Base-by-base conservation (phyloP, 1,284 basidiomycete genomes). In the Waitea zeae region DNA sequence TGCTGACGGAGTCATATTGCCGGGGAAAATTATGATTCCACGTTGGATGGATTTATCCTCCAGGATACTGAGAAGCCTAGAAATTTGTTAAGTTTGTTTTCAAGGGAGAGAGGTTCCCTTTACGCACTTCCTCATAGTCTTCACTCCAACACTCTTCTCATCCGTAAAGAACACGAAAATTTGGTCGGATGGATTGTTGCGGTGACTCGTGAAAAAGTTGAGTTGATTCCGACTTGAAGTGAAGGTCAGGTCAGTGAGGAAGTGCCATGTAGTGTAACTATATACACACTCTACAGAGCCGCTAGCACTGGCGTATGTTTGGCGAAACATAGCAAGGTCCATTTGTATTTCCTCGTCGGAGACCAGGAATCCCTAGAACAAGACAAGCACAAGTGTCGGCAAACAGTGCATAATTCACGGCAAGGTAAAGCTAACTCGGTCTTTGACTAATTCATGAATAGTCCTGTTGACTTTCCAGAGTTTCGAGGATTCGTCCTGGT, bases 401-500 rank as follows among this genome's bases (percentile, higher is more conserved):
- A 5, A 20, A 20, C 32, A 9, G n/a, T n/a, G n/a, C n/a, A n/a
- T n/a, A n/a, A n/a, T n/a, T n/a, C 32, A 7, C 20, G 13, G 27
- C 7, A 4, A 24, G 32, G 22, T 29, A 38, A 44, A 30, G 54
- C 70, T 57, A 44, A 82, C 79, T 60, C 92, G 72, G 56, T 98
- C 95, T 50, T 80, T 75, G 40, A 93, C 86, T 38, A 99, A 76
- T 59, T 99, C 95, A 55, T 97, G 90, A 36, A 96, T 84, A 29
- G 95, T 98, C 48, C 87, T 65, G 58, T 92, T 92, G 42, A 98
- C 90, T 50, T 92, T 81, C 88, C 90, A 97, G 47, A 98, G 67
- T 49, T 80, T 76, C 35, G 88, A 75, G 36, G 70, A 65, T 52
- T 84, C 80, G 54, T 83, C 79, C 46, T 59, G 59, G 42, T 81